Evolutionary conservation across 2,329 filamentous ascomycete species (phyloP).

Genomic region (Lachnellula occidentalis): DNA sequence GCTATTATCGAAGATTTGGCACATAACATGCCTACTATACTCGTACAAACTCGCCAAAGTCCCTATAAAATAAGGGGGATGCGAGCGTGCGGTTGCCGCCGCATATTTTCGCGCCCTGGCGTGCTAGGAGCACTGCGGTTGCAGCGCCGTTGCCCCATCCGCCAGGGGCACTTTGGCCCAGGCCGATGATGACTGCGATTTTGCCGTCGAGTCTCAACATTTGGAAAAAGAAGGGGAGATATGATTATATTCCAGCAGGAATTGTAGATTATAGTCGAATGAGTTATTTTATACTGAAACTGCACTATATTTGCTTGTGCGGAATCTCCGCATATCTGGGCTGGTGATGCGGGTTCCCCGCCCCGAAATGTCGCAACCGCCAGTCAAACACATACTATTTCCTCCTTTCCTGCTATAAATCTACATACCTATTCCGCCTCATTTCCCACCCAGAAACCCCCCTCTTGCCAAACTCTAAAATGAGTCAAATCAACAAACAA

Average conservation of each 20-base stretch:
- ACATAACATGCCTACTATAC: too few species aligned
- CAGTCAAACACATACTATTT: not conserved
- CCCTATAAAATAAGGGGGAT: slow-evolving; percentile 16
- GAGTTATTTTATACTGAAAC: not conserved
- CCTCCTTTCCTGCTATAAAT: too few species aligned
- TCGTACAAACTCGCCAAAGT: too few species aligned
- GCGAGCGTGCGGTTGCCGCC: slow-evolving; percentile 44
- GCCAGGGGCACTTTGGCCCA: slow-evolving; percentile 35
- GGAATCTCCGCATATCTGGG: not conserved
- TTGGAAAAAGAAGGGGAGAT: not conserved
- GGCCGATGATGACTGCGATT: slow-evolving; percentile 41
- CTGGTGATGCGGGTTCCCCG: not conserved
- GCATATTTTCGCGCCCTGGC: slow-evolving; percentile 44
- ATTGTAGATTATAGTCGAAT: not conserved
- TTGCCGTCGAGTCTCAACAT: slow-evolving; percentile 36
- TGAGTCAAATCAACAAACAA: not conserved
- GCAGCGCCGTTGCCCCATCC: slow-evolving; percentile 49
- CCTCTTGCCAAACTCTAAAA: not conserved
- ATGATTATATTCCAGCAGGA: not conserved
- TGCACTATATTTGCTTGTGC: not conserved
- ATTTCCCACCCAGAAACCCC: too few species aligned
- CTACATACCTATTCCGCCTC: too few species aligned
- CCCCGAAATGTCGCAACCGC: not conserved
- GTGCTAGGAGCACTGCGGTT: slow-evolving; percentile 42
- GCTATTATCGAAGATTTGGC: too few species aligned